Conservation (phyloP, 2,329 filamentous ascomycete genomes). For the Claviceps purpurea region DNA sequence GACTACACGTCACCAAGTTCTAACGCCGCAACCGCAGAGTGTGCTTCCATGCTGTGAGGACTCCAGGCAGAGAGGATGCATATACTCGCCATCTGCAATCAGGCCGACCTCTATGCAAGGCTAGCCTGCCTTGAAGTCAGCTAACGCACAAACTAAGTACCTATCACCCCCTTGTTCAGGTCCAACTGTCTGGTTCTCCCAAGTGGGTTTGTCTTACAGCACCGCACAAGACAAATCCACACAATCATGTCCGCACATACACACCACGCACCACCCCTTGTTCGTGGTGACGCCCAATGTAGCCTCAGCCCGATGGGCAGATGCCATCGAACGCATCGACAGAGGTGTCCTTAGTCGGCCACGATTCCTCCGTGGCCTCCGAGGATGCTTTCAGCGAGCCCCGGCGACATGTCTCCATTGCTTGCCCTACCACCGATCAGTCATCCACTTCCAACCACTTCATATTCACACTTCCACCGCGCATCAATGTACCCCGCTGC, state of each 20-base stretch:
- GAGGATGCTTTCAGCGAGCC: not conserved
- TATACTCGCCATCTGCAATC: not conserved
- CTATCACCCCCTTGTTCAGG: not conserved
- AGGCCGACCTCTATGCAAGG: not conserved
- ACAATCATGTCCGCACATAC: not conserved
- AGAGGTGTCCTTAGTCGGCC: not conserved
- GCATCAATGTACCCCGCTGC: not conserved
- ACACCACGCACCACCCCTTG: not conserved
- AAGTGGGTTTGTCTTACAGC: not conserved
- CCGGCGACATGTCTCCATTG: not conserved
- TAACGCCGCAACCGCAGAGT: not conserved
- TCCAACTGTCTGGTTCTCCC: not conserved
- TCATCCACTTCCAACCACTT: not conserved
- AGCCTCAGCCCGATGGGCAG: not conserved
- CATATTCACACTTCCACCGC: not conserved
- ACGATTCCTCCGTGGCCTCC: not conserved
- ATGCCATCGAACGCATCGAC: not conserved
- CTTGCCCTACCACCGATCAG: not conserved
- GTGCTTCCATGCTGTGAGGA: not conserved
- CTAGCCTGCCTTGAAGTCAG: not conserved
- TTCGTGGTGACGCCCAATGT: constrained; percentile 1
- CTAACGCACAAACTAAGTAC: not conserved
- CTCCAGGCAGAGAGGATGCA: not conserved
- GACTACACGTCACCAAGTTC: not conserved
- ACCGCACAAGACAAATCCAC: not conserved